Conservation (phyloP, 257 asterid species). For the Solanum boliviense region DNA sequence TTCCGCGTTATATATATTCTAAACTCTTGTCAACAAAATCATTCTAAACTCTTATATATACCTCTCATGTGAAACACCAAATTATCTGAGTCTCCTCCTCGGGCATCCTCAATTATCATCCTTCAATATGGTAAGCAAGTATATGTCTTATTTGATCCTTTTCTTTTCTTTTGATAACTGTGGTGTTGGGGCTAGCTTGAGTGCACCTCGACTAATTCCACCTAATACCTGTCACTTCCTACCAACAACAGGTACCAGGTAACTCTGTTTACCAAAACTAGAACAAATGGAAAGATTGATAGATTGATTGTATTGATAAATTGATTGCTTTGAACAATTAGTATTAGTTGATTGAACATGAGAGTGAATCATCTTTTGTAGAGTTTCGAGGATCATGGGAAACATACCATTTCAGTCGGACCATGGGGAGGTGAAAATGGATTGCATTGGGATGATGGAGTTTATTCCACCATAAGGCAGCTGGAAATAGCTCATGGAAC, state of each 20-base stretch:
- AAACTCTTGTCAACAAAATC: neutral
- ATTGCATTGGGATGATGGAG: conserved; percentile 70
- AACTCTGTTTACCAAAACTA: neutral
- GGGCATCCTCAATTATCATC: neutral
- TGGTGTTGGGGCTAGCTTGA: neutral
- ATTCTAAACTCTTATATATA: conserved; percentile 7
- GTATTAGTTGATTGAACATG: neutral
- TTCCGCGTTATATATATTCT: neutral
- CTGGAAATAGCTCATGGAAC: conserved; percentile 59
- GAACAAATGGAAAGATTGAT: neutral
- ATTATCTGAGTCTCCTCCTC: neutral
- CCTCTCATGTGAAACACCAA: neutral
- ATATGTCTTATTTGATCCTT: neutral
- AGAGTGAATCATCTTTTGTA: conserved; percentile 5
- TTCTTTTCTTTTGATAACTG: neutral
- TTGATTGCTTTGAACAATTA: neutral
- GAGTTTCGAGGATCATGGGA: conserved; percentile 25
- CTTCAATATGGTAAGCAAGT: neutral
- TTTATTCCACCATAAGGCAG: conserved; percentile 37
- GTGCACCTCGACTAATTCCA: neutral
- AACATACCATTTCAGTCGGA: conserved; percentile 36
- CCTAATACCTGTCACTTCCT: no score
- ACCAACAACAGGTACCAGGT: neutral
- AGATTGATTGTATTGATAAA: neutral
- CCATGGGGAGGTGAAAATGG: conserved; percentile 89